Evolutionary conservation across 192 early-diverging fungal genomes (phyloP), one percentile per base, ranked within the genome.

Genomic region (Mortierella antarctica): DNA sequence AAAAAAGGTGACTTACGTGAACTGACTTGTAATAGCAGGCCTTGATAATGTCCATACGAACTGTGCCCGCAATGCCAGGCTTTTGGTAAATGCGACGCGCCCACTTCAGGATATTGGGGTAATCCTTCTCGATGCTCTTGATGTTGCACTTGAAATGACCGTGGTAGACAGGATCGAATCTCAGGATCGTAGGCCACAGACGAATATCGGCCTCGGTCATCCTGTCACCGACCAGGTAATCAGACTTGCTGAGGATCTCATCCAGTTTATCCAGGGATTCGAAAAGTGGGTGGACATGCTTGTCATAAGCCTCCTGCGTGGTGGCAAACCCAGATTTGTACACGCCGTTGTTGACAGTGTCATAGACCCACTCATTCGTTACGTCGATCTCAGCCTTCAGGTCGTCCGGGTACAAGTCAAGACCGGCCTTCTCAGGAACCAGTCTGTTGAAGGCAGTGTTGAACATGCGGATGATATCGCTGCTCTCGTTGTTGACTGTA

Each of bases 41-140:
- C 84, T 98, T 99, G 89, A 99, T 99, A 77, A 98, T 97, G 58
- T 92, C 87, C 93, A 98, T 93, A 83, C 97, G 91, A 46, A 98
- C 92, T 4, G 98, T 98, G 20, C 92, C 91, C 6, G 83, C 84
- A 68, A 97, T 83, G 67, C 77, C 88, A 11, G 92, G 91, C 58
- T 92, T 88, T 84, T 97, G 94, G 82, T 96, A 97, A 57, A 98
- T 86, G 48, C 86, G 86, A 20, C 88, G 86, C 13, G 92, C 82
- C 96, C 96, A 98, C 64, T 90, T 86, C 82, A 98, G 71, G 42
- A 97, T 93, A 76, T 90, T 82, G 18, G 98, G 98, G 80, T 96
- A 99, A 66, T 92, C 91, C 50, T 95, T 88, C 55, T 88, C 88
- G 71, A 99, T 98, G 18, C 92, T 86, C 71, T 92, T 94, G 50